These are phyloP conservation scores for Drechslera avenae DNA, from an alignment of 2,329 filamentous ascomycete species.

Conservation along the genomic window DNA sequence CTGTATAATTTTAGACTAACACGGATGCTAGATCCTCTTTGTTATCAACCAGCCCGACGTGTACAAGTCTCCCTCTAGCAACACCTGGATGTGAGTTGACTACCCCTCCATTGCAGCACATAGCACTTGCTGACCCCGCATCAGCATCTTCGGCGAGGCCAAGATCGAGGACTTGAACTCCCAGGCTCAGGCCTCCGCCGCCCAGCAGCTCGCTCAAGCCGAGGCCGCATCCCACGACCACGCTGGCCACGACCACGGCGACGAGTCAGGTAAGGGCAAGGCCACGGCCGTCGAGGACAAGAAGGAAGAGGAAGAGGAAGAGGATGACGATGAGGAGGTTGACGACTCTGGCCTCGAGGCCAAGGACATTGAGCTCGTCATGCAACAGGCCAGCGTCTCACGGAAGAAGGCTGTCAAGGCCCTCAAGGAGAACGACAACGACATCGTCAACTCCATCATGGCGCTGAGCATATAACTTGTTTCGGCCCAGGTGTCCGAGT, in stretches of 20 bases:
- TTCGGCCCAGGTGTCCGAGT: slow-evolving; percentile 14
- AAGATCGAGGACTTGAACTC: slow-evolving; percentile 99
- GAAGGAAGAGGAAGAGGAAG: slow-evolving; percentile 58
- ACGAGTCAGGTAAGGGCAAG: slow-evolving; percentile 68
- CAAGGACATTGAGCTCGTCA: slow-evolving; percentile 99
- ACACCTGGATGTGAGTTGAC: slow-evolving; percentile 95
- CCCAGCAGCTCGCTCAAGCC: slow-evolving; percentile 86
- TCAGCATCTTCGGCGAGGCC: slow-evolving; percentile 97
- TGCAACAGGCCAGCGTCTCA: slow-evolving; percentile 95
- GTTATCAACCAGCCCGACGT: slow-evolving; percentile 99
- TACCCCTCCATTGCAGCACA: slow-evolving; percentile 8
- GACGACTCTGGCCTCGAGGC: slow-evolving; percentile 93
- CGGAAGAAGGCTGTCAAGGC: slow-evolving; percentile 99
- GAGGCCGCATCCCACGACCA: slow-evolving; percentile 69
- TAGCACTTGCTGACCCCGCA: slow-evolving; percentile 30
- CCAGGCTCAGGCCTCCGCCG: slow-evolving; percentile 92
- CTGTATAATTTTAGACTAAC: slow-evolving; percentile 25
- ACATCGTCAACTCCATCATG: slow-evolving; percentile 99
- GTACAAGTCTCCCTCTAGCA: slow-evolving; percentile 98
- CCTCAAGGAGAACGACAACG: slow-evolving; percentile 98
- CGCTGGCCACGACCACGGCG: slow-evolving; percentile 73
- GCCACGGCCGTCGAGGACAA: slow-evolving; percentile 72
- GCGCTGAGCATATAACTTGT: slow-evolving; percentile 67
- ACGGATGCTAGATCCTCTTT: slow-evolving; percentile 79
- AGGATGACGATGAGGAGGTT: slow-evolving; percentile 89